Evolutionary conservation across 306 rosid genomes (phyloP).

Genomic region (Lathyrus oleraceus): DNA sequence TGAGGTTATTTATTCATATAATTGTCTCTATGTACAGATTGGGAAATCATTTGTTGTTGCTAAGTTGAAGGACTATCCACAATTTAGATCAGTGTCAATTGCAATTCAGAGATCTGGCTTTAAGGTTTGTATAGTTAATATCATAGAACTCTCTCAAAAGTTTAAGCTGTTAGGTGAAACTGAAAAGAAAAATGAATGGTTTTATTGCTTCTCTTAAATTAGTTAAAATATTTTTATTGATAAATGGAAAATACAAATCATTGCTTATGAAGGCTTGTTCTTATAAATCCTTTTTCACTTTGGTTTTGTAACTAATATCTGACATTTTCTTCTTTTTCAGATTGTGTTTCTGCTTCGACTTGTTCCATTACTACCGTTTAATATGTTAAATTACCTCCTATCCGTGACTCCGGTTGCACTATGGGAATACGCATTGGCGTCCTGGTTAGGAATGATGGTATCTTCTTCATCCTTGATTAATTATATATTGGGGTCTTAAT

Average conservation of each 20-base stretch:
- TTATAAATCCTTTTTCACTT: not conserved
- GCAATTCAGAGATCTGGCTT: conserved; percentile 83
- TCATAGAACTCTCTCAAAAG: not conserved
- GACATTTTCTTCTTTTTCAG: conserved; percentile 43
- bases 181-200: conserved; percentile 18
- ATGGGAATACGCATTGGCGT: conserved; percentile 73
- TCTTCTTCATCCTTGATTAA: conserved; percentile 37
- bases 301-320: not conserved
- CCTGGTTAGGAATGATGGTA: conserved; percentile 99
- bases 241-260: not conserved
- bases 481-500: conserved; percentile 3
- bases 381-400: conserved; percentile 74
- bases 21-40: conserved; percentile 55
- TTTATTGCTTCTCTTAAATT: conserved; percentile 22
- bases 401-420: conserved; percentile 84
- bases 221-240: not conserved
- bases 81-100: conserved; percentile 70
- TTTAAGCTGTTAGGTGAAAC: not conserved
- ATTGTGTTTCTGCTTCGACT: conserved; percentile 88
- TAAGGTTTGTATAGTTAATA: conserved; percentile 61
- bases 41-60: conserved; percentile 72
- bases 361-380: conserved; percentile 85
- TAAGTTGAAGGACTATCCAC: conserved; percentile 91
- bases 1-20: conserved; percentile 20
- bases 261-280: conserved; percentile 18